Evolutionary conservation across 2,329 filamentous ascomycete species (phyloP).

Genomic region (Stagonosporopsis cucurbitacearum): DNA sequence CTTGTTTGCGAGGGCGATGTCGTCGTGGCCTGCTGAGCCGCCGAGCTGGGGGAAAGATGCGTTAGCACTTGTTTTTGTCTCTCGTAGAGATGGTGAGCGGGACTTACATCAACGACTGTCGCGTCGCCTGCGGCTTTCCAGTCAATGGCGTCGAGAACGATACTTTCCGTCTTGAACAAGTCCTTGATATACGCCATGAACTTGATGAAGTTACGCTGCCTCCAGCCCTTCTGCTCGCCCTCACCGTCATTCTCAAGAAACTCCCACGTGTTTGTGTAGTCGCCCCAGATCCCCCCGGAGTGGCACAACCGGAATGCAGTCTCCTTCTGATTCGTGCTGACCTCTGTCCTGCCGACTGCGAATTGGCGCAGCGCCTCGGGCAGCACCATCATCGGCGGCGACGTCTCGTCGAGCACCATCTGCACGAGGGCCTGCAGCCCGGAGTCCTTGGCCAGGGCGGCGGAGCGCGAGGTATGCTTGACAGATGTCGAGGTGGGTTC

Average conservation of each 20-base stretch:
- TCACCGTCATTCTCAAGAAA: conserved; percentile 43
- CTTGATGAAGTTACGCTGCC: conserved; percentile 38
- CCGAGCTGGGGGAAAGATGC: conserved; percentile 24
- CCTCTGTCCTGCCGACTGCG: conserved; percentile 30
- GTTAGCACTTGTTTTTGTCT: conserved; percentile 4
- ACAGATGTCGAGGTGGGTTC: conserved; percentile 22
- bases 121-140: conserved; percentile 35
- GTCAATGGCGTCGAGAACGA: conserved; percentile 35
- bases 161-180: conserved; percentile 36
- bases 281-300: conserved; percentile 33
- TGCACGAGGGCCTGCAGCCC: conserved; percentile 37
- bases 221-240: conserved; percentile 40
- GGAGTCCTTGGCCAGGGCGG: conserved; percentile 33
- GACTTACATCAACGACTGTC: conserved; percentile 39
- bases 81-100: neutral
- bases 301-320: conserved; percentile 41
- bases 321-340: conserved; percentile 33
- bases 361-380: conserved; percentile 37
- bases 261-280: conserved; percentile 35
- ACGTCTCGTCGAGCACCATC: conserved; percentile 34
- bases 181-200: conserved; percentile 47
- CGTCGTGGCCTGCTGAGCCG: conserved; percentile 43
- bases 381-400: conserved; percentile 38
- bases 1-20: conserved; percentile 33
- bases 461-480: conserved; percentile 39